Percentiles rank a stretch among this genome's conserved stretches.
Conservation (phyloP, 495 filamentous ascomycete genomes). For the Pyrenula massariospora region DNA sequence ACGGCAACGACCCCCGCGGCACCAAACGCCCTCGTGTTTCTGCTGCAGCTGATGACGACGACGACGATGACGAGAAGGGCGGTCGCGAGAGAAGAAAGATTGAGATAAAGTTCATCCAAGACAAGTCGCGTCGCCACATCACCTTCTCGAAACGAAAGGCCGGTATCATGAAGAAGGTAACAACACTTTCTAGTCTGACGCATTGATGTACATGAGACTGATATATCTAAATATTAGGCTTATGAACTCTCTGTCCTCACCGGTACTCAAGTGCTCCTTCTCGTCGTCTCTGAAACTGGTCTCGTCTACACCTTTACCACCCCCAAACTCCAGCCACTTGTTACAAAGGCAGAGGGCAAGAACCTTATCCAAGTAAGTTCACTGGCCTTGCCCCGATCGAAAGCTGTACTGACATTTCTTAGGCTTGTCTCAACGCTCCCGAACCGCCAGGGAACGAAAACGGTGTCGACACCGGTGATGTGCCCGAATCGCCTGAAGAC, state of each 20-base stretch:
- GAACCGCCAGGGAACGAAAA: conserved; percentile 84
- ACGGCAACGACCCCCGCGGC: conserved; percentile 60
- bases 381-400: background rate
- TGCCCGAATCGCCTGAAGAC: conserved; percentile 45
- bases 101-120: conserved; percentile 99
- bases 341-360: conserved; percentile 99
- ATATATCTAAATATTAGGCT: conserved; percentile 45
- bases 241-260: conserved; percentile 97
- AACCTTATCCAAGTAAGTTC: conserved; percentile 95
- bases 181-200: conserved; percentile 20
- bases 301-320: conserved; percentile 99
- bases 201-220: conserved; percentile 3
- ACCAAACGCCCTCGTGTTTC: conserved; percentile 80
- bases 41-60: conserved; percentile 79
- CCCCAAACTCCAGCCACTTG: conserved; percentile 94
- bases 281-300: conserved; percentile 97
- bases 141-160: conserved; percentile 99
- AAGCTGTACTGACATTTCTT: no score
- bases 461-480: conserved; percentile 61
- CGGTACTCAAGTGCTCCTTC: conserved; percentile 90
- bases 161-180: conserved; percentile 99
- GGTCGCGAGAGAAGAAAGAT: conserved; percentile 98
- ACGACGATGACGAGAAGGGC: conserved; percentile 97
- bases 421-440: conserved; percentile 96
- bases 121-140: conserved; percentile 99